Base-by-base conservation (phyloP, 1,139 yeast species). In the Candida sp. region DNA sequence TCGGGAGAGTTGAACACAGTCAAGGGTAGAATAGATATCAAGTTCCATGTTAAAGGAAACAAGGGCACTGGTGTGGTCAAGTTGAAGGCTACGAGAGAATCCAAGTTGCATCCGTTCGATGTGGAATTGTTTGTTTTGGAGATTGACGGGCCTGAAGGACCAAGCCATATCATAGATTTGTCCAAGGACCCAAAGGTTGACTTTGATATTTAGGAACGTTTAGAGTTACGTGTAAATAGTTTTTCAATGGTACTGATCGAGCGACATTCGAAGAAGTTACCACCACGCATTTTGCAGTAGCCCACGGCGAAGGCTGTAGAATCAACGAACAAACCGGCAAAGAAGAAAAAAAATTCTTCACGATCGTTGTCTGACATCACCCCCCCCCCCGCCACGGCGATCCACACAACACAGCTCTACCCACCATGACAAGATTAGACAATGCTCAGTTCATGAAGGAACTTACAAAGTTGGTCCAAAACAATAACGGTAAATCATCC, bases 1-100 rank as follows among this genome's bases (percentile, higher is more conserved):
- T 73, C 81, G 50, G 99, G 99, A 6, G 82, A 85, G 44, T 75
- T 94, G 58, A 91, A 93, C 61, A 90, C 96, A 35, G 90, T 90
- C 54, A 80, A 84, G 52, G 98, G 98, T 17, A 75, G 81, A 25
- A 88, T 94, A 44, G 88, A 93, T 65, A 84, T 94, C 58, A 68
- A 70, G 33, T 91, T 91, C 61, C 72, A 78, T 40, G 90, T 91
- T 42, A 78, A 80, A 59, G 99, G 98, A 9, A 77, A 75, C 48
- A 74, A 76, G 54, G 72, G 69, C 5, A 25, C 9, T 3, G 88
- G 86, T n/a, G 74, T 69, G 51, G 73, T 86, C 43, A 72, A 66
- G 56, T 74, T 88, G 59, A 78, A 79, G 55, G 94, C 93, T 17
- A 76, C 78, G 52, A 80, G 92, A 69, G 80, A 77, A 43, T 73